phyloP scores from a whole-genome alignment of 345 rosid species.

The Lepidium sativum region DNA sequence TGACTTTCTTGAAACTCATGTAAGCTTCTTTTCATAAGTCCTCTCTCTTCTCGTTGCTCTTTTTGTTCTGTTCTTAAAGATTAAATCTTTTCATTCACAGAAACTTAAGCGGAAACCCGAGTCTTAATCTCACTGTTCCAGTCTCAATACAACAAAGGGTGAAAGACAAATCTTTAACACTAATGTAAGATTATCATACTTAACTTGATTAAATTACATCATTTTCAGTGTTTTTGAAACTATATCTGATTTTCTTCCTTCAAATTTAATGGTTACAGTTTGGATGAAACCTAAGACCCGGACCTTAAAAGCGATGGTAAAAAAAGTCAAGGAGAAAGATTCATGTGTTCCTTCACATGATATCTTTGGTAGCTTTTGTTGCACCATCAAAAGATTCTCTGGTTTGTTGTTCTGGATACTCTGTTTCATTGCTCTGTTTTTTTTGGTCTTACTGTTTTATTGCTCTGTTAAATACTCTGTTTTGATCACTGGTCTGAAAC shows the following conservation, averaged over 20 bases:
- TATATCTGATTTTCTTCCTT: not conserved
- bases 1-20: constrained; percentile 32
- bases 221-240: constrained; percentile 24
- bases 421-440: not conserved
- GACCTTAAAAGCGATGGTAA: too few relatives aligned
- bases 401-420: too few relatives aligned
- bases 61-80: not conserved
- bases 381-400: too few relatives aligned
- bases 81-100: not conserved
- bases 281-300: not conserved
- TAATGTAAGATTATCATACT: not conserved
- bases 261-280: not conserved
- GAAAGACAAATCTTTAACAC: not conserved
- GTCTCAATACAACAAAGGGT: not conserved
- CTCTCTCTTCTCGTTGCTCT: not conserved
- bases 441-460: too few relatives aligned
- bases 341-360: too few relatives aligned
- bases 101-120: constrained; percentile 3
- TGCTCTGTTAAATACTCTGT: too few relatives aligned
- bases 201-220: not conserved
- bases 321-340: too few relatives aligned
- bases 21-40: constrained; percentile 13
- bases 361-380: too few relatives aligned
- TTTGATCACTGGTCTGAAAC: not conserved
- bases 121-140: not conserved